A percentile compares a stretch with the other conserved stretches of the same genome.
Evolutionary conservation across 2,329 filamentous ascomycete genomes (phyloP).

Genomic region (Fusarium secorum): DNA sequence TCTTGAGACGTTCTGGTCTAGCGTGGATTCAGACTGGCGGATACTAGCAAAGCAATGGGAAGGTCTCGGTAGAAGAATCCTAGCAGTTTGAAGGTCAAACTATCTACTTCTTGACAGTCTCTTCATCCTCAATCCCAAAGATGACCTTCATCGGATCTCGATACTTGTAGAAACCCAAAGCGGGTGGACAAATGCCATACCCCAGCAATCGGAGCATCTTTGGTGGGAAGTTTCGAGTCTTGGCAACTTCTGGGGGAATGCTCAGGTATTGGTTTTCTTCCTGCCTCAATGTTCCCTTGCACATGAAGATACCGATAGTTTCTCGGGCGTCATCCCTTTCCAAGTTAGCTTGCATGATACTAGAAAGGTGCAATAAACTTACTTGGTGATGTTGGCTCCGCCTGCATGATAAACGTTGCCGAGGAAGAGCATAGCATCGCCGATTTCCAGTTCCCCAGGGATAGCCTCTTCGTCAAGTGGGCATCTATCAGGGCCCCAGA

Average conservation of each 20-base stretch:
- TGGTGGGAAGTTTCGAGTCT: fast-evolving
- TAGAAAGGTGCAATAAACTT: fast-evolving
- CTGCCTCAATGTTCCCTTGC: background rate
- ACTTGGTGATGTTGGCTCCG: background rate
- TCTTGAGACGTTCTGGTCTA: background rate
- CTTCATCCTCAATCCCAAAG: background rate
- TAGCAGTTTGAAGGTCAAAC: background rate
- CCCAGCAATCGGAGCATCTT: background rate
- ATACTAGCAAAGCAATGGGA: background rate
- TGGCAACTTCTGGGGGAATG: background rate
- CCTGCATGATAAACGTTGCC: background rate
- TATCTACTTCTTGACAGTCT: background rate
- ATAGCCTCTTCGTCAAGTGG: background rate
- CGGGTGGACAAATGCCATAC: background rate
- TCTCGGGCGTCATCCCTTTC: background rate
- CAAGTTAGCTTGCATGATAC: fast-evolving
- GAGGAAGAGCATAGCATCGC: background rate
- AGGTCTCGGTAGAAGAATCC: background rate
- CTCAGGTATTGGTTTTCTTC: background rate
- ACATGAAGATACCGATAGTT: background rate
- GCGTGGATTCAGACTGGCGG: background rate
- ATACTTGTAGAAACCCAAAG: background rate
- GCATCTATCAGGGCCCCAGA: background rate
- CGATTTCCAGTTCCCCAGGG: fast-evolving
- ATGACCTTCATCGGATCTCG: background rate